A percentile compares a stretch with the other conserved stretches of the same genome.
phyloP scores from a whole-genome alignment of 306 rosid species.

The Lotus japonicus region DNA sequence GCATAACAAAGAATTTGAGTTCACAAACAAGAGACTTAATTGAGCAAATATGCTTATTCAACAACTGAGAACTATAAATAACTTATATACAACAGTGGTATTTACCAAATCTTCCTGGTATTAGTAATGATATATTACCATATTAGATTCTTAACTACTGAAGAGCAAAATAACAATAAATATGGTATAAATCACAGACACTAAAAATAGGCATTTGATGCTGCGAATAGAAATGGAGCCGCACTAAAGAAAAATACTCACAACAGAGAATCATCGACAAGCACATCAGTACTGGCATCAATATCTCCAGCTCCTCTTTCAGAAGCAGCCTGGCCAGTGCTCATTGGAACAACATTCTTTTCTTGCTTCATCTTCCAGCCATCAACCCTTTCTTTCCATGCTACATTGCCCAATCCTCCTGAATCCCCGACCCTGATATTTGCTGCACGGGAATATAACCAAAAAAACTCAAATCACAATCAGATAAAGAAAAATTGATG shows the following conservation, averaged over 20 bases:
- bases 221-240: too few relatives aligned
- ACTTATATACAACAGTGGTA: too few relatives aligned
- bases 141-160: too few relatives aligned
- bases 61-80: too few relatives aligned
- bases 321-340: conserved; percentile 74
- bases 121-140: too few relatives aligned
- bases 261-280: conserved; percentile 81
- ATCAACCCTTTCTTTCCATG: conserved; percentile 98
- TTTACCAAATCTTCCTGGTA: too few relatives aligned
- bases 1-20: conserved; percentile 12
- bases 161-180: too few relatives aligned
- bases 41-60: too few relatives aligned
- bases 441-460: conserved; percentile 41
- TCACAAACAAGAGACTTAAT: not conserved
- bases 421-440: conserved; percentile 68
- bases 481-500: not conserved
- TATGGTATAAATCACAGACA: too few relatives aligned
- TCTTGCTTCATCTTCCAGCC: conserved; percentile 99
- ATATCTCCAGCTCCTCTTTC: conserved; percentile 89
- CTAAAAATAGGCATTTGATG: too few relatives aligned
- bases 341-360: conserved; percentile 75
- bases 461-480: conserved; percentile 20
- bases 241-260: conserved; percentile 29
- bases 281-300: conserved; percentile 81
- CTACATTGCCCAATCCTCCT: conserved; percentile 80